Conservation (phyloP, 495 filamentous ascomycete genomes). For the Tuber brumale region DNA sequence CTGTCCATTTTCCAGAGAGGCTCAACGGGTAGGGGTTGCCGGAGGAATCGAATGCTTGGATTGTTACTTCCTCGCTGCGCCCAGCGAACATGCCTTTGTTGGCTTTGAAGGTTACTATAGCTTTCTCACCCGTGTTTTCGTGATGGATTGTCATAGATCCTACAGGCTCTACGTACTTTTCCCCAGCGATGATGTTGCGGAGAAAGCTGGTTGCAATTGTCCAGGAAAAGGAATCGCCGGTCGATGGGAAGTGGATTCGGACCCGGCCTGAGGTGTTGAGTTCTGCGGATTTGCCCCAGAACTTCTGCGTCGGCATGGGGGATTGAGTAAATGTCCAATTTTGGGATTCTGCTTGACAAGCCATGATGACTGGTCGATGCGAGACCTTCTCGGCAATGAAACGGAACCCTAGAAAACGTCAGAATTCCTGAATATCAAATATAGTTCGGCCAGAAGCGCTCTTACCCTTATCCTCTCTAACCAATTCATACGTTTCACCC, state of each 20-base stretch:
- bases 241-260: constrained; percentile 53
- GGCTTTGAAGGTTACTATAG: constrained; percentile 75
- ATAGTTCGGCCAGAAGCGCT: not conserved
- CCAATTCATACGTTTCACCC: constrained; percentile 89
- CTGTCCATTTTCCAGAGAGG: constrained; percentile 78
- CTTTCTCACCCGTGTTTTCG: constrained; percentile 72
- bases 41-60: constrained; percentile 60
- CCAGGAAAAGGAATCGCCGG: constrained; percentile 76
- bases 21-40: constrained; percentile 57
- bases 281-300: constrained; percentile 96
- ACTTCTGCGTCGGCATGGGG: constrained; percentile 85
- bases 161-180: constrained; percentile 96
- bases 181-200: constrained; percentile 92
- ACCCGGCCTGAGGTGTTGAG: constrained; percentile 84
- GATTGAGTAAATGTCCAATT: constrained; percentile 80
- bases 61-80: constrained; percentile 78
- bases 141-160: constrained; percentile 74
- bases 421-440: not conserved
- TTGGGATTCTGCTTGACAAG: constrained; percentile 80
- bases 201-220: constrained; percentile 77
- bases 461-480: constrained; percentile 64
- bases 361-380: constrained; percentile 85
- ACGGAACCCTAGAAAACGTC: constrained; percentile 60
- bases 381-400: constrained; percentile 88
- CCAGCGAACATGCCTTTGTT: constrained; percentile 91